These are phyloP conservation scores for Cladosporium sp. DNA, from an alignment of 2,329 filamentous ascomycete genomes.

Conservation along the genomic window DNA sequence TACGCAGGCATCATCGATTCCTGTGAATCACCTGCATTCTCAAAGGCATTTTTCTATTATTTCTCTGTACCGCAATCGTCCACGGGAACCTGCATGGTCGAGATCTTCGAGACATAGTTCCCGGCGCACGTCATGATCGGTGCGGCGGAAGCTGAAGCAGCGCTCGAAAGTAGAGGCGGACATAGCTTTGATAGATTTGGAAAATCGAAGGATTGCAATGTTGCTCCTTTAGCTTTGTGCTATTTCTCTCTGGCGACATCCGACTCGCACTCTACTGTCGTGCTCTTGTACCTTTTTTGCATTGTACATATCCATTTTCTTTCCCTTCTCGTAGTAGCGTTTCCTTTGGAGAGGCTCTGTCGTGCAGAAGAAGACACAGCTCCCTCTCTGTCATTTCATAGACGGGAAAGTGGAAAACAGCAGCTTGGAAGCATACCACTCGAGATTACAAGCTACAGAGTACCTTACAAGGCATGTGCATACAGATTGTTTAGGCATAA, in stretches of 20 bases:
- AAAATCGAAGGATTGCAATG: constrained; percentile 1
- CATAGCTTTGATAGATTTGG: constrained; percentile 1
- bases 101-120: not conserved
- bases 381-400: too few relatives aligned
- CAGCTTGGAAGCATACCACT: not conserved
- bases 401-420: too few relatives aligned
- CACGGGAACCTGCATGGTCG: not conserved
- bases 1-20: constrained; percentile 7
- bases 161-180: not conserved
- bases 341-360: not conserved
- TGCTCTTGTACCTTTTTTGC: not conserved
- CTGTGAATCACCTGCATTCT: not conserved
- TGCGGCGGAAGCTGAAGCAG: not conserved
- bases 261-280: not conserved
- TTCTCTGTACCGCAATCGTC: not conserved
- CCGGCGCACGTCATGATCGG: constrained; percentile 8
- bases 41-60: not conserved
- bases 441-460: not conserved
- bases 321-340: not conserved
- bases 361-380: not conserved
- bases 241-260: not conserved
- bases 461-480: not conserved
- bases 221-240: not conserved
- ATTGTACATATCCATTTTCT: not conserved
- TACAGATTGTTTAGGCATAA: not conserved